phyloP scores from a whole-genome alignment of 1,139 yeast species.

The Hanseniaspora uvarum region DNA sequence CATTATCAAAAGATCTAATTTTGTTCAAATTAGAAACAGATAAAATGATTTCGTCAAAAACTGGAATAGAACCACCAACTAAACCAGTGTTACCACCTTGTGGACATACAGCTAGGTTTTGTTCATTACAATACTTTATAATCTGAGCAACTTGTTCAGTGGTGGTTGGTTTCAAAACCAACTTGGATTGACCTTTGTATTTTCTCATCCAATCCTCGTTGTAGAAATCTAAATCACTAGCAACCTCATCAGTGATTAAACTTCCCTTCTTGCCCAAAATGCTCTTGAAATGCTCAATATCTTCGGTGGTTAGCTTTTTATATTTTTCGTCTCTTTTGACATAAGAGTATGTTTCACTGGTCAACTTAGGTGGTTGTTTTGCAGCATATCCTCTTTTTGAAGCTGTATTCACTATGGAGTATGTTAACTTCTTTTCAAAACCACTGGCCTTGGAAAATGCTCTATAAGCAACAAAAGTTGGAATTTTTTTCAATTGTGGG shows the following conservation, averaged over 20 bases:
- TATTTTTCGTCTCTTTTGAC: conserved; percentile 40
- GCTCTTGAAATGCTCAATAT: conserved; percentile 51
- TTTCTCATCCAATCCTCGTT: conserved; percentile 97
- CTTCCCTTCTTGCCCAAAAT: conserved; percentile 44
- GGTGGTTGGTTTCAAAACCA: conserved; percentile 77
- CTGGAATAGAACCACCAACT: conserved; percentile 91
- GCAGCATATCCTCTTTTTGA: conserved; percentile 18
- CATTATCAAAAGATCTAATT: conserved; percentile 68
- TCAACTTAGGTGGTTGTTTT: conserved; percentile 39
- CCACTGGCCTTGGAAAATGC: background rate
- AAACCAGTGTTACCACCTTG: conserved; percentile 97
- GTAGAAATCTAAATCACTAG: conserved; percentile 57
- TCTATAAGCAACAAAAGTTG: background rate
- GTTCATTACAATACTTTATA: conserved; percentile 69
- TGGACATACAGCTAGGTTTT: conserved; percentile 77
- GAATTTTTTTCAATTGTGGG: background rate
- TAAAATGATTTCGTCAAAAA: conserved; percentile 79
- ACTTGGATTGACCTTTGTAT: conserved; percentile 73
- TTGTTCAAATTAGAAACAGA: conserved; percentile 64
- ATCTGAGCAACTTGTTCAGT: conserved; percentile 70
- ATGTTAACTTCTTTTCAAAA: background rate
- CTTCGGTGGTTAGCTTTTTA: conserved; percentile 42
- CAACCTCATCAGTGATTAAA: conserved; percentile 37
- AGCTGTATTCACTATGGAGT: background rate
- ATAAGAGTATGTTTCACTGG: conserved; percentile 53